Conservation (phyloP, 176 grass and related monocot species). For the Zizania latifolia region DNA sequence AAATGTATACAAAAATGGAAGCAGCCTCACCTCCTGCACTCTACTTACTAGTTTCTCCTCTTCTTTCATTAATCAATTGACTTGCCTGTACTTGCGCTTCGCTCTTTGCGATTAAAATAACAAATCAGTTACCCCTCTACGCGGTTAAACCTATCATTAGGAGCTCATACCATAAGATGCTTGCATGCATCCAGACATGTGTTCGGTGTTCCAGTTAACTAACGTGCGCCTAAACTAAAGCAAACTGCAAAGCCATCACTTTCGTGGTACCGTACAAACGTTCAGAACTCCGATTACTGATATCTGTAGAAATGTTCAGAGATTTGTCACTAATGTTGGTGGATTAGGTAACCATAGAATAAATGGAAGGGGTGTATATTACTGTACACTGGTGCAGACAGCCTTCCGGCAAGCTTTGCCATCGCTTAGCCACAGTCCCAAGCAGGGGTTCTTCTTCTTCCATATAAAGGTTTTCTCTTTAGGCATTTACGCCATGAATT, state of each 20-base stretch:
- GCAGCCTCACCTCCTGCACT: constrained; percentile 15
- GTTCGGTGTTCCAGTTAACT: neutral
- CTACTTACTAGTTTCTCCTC: neutral
- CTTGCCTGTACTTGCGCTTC: constrained; percentile 31
- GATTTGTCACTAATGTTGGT: neutral
- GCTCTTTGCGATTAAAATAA: constrained; percentile 25
- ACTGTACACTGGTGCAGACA: neutral
- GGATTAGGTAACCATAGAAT: neutral
- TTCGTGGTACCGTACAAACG: no score
- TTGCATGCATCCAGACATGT: neutral
- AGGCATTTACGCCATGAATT: neutral
- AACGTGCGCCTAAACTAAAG: constrained; percentile 3
- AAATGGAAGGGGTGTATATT: neutral
- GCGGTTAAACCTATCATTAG: constrained; percentile 34
- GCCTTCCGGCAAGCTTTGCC: neutral
- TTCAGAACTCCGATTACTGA: neutral
- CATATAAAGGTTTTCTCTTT: neutral
- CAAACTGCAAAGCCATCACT: neutral
- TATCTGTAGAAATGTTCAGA: no score
- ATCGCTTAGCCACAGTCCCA: neutral
- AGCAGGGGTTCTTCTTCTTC: neutral
- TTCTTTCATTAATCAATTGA: constrained; percentile 25
- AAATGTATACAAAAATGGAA: constrained; percentile 35
- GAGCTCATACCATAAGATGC: neutral
- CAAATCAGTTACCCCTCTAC: neutral